A percentile compares a stretch with the other conserved stretches of the same genome.
Conservation (phyloP, 768 basidiomycete genomes). For the Cystofilobasidium bisporidii region DNA sequence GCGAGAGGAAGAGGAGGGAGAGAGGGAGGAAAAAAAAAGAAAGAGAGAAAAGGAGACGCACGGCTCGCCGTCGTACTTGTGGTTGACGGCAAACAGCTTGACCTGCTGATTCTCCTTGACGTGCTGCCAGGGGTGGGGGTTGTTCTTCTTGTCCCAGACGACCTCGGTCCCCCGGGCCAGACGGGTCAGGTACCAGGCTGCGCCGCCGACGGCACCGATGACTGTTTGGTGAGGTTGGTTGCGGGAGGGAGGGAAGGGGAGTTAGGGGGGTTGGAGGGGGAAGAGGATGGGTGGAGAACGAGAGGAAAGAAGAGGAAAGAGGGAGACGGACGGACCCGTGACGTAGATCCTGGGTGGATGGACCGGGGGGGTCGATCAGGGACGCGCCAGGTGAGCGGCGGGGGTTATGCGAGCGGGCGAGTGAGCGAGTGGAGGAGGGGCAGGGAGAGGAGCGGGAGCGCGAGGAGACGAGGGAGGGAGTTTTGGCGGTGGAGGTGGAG, state of each 20-base stretch:
- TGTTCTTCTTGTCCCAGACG: constrained; percentile 29
- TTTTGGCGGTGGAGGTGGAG: too few species aligned
- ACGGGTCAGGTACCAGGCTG: constrained; percentile 29
- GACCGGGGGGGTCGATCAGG: background rate
- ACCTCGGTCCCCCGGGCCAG: constrained; percentile 30
- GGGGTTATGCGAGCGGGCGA: background rate
- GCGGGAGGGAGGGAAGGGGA: too few species aligned
- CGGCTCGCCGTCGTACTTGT: constrained; percentile 27
- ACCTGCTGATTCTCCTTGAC: constrained; percentile 31
- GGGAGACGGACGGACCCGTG: background rate
- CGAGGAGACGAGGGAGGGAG: too few species aligned
- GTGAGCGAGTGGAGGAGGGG: background rate
- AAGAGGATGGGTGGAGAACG: background rate
- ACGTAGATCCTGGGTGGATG: background rate
- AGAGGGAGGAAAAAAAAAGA: background rate
- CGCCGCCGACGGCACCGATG: constrained; percentile 26
- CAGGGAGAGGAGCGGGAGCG: too few species aligned
- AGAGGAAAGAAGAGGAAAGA: too few species aligned
- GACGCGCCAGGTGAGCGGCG: too few species aligned
- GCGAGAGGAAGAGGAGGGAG: too few species aligned
- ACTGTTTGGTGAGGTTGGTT: too few species aligned
- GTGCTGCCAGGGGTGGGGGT: constrained; percentile 34
- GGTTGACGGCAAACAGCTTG: constrained; percentile 31
- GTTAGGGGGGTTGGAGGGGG: too few species aligned
- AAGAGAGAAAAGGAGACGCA: background rate